phyloP scores from a whole-genome alignment of 768 basidiomycete species.

The Lactarius akahatsu region DNA sequence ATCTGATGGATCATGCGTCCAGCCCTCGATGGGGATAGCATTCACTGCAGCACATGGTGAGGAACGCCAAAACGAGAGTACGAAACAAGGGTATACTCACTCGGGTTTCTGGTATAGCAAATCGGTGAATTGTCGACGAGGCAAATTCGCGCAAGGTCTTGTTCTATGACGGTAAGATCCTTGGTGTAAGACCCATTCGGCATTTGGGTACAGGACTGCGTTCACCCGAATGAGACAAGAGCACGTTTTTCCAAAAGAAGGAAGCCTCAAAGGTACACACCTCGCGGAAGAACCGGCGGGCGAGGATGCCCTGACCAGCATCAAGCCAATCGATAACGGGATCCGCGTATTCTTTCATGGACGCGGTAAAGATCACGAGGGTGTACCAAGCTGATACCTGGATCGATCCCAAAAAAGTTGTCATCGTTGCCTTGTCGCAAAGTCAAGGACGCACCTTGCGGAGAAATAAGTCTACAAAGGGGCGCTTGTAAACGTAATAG shows the following conservation, averaged over 20 bases:
- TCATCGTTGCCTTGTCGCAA: neutral
- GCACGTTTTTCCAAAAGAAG: neutral
- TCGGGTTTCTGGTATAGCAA: conserved; percentile 90
- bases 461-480: conserved; percentile 94
- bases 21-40: conserved; percentile 98
- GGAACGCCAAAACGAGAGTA: conserved; percentile 2
- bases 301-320: conserved; percentile 87
- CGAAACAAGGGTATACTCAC: conserved; percentile 44
- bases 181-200: conserved; percentile 95
- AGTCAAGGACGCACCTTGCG: conserved; percentile 59
- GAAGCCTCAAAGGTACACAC: conserved; percentile 44
- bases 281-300: conserved; percentile 88
- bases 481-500: conserved; percentile 98
- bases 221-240: conserved; percentile 4
- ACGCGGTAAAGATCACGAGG: conserved; percentile 97
- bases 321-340: conserved; percentile 99
- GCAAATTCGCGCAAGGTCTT: conserved; percentile 90
- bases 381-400: conserved; percentile 99
- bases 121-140: conserved; percentile 95
- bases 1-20: conserved; percentile 97
- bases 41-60: conserved; percentile 61
- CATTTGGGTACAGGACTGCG: conserved; percentile 86
- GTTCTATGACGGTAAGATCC: conserved; percentile 82
- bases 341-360: conserved; percentile 99
- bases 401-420: conserved; percentile 9